Conservation (phyloP, 768 basidiomycete genomes). For the Boletus insuetus region DNA sequence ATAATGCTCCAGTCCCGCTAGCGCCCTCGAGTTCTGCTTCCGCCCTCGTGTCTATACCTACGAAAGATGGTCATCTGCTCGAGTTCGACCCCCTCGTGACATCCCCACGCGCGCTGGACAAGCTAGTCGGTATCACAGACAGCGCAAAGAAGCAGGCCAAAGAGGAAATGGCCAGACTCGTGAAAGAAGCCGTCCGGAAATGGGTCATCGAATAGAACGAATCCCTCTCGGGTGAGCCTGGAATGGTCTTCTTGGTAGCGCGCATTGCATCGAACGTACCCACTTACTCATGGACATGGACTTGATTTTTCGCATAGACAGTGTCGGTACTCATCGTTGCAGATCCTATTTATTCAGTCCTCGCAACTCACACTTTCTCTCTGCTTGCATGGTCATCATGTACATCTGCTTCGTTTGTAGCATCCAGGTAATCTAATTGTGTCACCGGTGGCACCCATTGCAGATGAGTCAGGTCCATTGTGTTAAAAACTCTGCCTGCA, state of each 20-base stretch:
- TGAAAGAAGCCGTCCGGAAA: conserved; percentile 71
- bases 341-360: conserved; percentile 12
- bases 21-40: conserved; percentile 33
- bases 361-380: conserved; percentile 1
- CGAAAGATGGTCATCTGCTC: conserved; percentile 75
- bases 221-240: no score
- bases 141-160: conserved; percentile 82
- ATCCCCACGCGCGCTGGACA: conserved; percentile 69
- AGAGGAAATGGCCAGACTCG: conserved; percentile 69
- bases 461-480: no score
- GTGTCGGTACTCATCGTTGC: not conserved
- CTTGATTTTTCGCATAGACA: not conserved
- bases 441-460: not conserved
- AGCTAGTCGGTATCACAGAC: conserved; percentile 72
- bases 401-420: conserved; percentile 18
- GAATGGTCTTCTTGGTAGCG: no score
- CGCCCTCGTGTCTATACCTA: conserved; percentile 74
- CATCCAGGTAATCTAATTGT: conserved; percentile 12
- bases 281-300: not conserved
- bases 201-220: conserved; percentile 57
- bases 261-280: no score
- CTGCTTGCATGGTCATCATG: conserved; percentile 7
- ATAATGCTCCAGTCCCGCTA: not conserved
- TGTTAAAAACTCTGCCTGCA: no score
- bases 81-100: conserved; percentile 82